Conservation (phyloP, 495 filamentous ascomycete genomes). For the Aspergillus asperescens region DNA sequence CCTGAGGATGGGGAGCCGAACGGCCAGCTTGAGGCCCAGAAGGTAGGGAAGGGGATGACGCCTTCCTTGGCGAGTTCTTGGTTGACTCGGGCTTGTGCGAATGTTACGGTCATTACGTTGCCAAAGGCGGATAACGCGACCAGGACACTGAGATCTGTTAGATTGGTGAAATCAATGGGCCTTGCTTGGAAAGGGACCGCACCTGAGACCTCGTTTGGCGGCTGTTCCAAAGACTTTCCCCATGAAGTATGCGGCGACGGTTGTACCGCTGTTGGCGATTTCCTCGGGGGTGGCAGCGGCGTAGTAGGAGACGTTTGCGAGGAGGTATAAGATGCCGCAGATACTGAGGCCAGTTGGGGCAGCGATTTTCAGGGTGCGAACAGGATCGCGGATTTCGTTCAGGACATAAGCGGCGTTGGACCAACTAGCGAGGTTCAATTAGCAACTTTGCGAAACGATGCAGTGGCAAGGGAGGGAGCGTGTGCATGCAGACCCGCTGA, state of each 20-base stretch:
- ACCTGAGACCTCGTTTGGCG: conserved; percentile 6
- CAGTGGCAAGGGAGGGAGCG: conserved; percentile 5
- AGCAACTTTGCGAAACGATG: too few relatives aligned
- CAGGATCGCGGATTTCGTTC: conserved; percentile 64
- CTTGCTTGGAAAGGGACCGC: not conserved
- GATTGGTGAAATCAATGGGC: not conserved
- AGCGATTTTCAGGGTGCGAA: conserved; percentile 58
- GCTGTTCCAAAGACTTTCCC: conserved; percentile 27
- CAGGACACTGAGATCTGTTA: conserved; percentile 32
- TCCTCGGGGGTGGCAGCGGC: conserved; percentile 27
- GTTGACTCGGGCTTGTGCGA: conserved; percentile 52
- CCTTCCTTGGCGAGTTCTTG: conserved; percentile 63
- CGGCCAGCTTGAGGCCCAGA: conserved; percentile 57
- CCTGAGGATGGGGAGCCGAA: conserved; percentile 59
- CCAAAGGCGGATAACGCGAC: conserved; percentile 61
- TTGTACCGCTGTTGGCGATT: conserved; percentile 21
- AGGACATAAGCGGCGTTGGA: conserved; percentile 50
- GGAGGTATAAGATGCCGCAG: conserved; percentile 54
- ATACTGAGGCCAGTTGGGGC: conserved; percentile 53
- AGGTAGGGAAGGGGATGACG: conserved; percentile 57
- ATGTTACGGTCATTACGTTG: conserved; percentile 56
- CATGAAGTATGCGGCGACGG: conserved; percentile 27
- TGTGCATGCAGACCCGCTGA: conserved; percentile 27
- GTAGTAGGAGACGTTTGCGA: conserved; percentile 62
- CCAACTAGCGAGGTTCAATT: conserved; percentile 1